A percentile compares a stretch with the other conserved stretches of the same genome.
Conservation (phyloP, 495 filamentous ascomycete genomes). For the Aspergillus funiculosus region DNA sequence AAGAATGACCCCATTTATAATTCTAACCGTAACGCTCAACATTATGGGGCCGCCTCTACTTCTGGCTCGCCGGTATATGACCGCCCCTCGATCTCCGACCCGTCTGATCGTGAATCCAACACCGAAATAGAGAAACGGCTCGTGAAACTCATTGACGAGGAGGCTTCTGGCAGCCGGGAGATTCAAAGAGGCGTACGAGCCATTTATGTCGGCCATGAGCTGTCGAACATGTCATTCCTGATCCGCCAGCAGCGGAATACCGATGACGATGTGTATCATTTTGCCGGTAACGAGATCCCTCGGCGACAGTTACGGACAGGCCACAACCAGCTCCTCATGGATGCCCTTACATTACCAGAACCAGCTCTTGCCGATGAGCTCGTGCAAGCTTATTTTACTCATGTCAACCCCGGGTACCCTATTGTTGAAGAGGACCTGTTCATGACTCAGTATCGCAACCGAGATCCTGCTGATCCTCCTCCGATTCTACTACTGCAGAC, state of each 20-base stretch:
- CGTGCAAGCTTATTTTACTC: slow-evolving; percentile 42
- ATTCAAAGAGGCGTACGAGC: slow-evolving; percentile 44
- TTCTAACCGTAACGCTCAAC: slow-evolving; percentile 1
- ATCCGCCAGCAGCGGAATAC: slow-evolving; percentile 44
- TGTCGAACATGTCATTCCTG: slow-evolving; percentile 49
- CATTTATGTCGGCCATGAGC: slow-evolving; percentile 46
- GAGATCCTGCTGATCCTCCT: slow-evolving; percentile 40
- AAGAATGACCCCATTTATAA: slow-evolving; percentile 14
- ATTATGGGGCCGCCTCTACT: slow-evolving; percentile 21
- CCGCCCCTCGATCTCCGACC: slow-evolving; percentile 25
- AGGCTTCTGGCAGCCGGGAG: slow-evolving; percentile 37
- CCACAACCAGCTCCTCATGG: slow-evolving; percentile 45
- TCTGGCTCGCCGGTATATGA: slow-evolving; percentile 23
- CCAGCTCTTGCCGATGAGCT: slow-evolving; percentile 42
- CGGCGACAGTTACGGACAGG: slow-evolving; percentile 40
- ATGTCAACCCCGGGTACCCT: slow-evolving; percentile 42
- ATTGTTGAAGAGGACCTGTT: slow-evolving; percentile 45
- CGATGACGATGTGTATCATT: slow-evolving; percentile 44
- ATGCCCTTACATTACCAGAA: slow-evolving; percentile 43
- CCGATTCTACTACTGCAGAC: slow-evolving; percentile 42
- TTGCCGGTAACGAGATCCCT: slow-evolving; percentile 45
- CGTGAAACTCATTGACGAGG: slow-evolving; percentile 43
- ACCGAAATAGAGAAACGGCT: slow-evolving; percentile 40
- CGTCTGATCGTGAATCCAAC: slow-evolving; percentile 30
- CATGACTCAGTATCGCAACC: slow-evolving; percentile 44